phyloP scores from a whole-genome alignment of 257 asterid species.

The Nicotiana obtusifolia region DNA sequence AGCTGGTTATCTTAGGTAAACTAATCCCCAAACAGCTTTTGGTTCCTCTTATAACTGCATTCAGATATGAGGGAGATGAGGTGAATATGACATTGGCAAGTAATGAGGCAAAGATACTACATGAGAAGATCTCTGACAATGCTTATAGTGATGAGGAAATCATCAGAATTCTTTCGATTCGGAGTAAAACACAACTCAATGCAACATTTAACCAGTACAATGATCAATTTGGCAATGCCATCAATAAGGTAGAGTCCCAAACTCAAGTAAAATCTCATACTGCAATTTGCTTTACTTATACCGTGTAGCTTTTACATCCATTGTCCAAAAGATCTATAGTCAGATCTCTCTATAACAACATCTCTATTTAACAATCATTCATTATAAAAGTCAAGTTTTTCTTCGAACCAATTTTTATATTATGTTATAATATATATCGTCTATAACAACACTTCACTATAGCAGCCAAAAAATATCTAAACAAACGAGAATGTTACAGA shows the following conservation, averaged over 20 bases:
- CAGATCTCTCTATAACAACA: too few relatives aligned
- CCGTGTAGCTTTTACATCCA: background rate
- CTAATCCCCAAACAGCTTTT: slow-evolving; percentile 51
- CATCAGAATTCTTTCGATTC: slow-evolving; percentile 60
- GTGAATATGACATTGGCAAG: slow-evolving; percentile 58
- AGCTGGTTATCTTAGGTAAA: background rate
- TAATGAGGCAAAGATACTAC: slow-evolving; percentile 73
- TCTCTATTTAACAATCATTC: too few relatives aligned
- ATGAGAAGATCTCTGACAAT: slow-evolving; percentile 59
- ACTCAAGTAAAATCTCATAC: background rate
- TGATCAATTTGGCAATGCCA: slow-evolving; percentile 59
- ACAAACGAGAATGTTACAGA: too few relatives aligned
- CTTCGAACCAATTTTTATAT: too few relatives aligned
- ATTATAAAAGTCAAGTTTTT: too few relatives aligned
- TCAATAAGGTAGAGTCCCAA: slow-evolving; percentile 52
- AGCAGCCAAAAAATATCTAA: too few relatives aligned
- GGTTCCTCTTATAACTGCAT: slow-evolving; percentile 81
- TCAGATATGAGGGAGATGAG: slow-evolving; percentile 83
- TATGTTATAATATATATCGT: too few relatives aligned
- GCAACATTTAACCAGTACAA: slow-evolving; percentile 79
- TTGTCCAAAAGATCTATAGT: background rate
- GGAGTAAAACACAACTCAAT: slow-evolving; percentile 87
- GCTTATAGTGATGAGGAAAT: slow-evolving; percentile 67
- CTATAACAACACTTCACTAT: too few relatives aligned
- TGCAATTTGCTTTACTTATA: background rate